Evolutionary conservation across 2,329 filamentous ascomycete species (phyloP), one percentile per base, ranked within the genome.

Genomic region (Epichloe gansuensis): DNA sequence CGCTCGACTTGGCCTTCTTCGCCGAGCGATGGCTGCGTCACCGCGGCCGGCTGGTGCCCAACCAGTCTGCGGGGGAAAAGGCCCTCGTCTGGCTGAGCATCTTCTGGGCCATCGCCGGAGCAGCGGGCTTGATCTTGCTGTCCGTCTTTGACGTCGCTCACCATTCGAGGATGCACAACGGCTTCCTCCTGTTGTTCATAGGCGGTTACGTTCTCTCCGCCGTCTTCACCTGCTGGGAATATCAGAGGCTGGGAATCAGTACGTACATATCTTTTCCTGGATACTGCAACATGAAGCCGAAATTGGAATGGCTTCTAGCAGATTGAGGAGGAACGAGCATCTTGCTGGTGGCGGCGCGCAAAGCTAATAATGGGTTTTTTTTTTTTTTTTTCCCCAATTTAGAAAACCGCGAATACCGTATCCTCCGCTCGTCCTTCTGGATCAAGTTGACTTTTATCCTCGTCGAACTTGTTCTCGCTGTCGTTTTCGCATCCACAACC

Each of bases 151-250:
- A 97, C 67, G 93, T 88, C 0, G 68, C 76, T n/a, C 71, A 74
- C 51, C 80, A 95, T 64, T 74, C 75, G 2, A 67, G 59, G 1
- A 64, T 86, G 53, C 93, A 98, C 65, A 75, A 88, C 61, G 72
- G 81, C 2, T 95, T 95, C 68, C 71, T 98, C 38, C 68, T 79
- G 1, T 68, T 96, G 49, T 98, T 98, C 67, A 88, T 96, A 64
- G 81, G 68, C 13, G 93, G 89, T 36, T 97, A 95, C 66, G 73
- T 96, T 51, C 64, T 95, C 51, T 88, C 84, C 4, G 90, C 91
- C 52, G 77, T 96, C 59, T 91, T 90, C 68, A 85, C 91, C 58
- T 96, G 90, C 72, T 82, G 81, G 71, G 89, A 96, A 66, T 96
- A 95, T 66, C 85, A 93, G 62, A 82, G 87, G 2, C 76, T 97